Evolutionary conservation across 306 rosid genomes (phyloP).

Genomic region (Mucuna pruriens): DNA sequence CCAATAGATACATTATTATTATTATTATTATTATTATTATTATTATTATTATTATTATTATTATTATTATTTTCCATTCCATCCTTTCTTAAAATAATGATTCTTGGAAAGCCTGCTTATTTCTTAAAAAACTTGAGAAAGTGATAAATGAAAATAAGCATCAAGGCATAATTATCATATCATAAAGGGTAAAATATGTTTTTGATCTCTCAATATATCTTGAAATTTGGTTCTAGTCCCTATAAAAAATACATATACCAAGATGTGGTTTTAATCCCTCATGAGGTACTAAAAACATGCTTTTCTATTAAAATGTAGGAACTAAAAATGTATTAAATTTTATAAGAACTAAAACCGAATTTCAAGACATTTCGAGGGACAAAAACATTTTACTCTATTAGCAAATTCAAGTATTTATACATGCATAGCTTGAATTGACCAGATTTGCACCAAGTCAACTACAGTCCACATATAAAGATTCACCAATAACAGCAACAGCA

Average conservation of each 20-base stretch:
- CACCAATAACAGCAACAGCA: background rate
- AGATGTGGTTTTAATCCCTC: no score
- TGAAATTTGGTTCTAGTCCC: no score
- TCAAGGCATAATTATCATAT: background rate
- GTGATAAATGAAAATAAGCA: conserved; percentile 21
- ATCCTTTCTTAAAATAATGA: conserved; percentile 7
- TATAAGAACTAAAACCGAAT: background rate
- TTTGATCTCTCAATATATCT: background rate
- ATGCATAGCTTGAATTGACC: conserved; percentile 6
- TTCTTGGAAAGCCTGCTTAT: background rate
- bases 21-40: no score
- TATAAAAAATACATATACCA: no score
- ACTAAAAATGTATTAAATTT: no score
- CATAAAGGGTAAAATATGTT: background rate
- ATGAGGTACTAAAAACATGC: no score
- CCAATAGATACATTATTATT: background rate
- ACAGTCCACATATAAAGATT: conserved; percentile 16
- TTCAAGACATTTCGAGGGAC: background rate
- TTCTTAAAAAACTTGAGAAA: background rate
- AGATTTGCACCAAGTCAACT: conserved; percentile 33
- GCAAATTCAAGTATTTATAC: conserved; percentile 11
- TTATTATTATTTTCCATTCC: background rate
- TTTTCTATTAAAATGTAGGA: no score
- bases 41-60: no score
- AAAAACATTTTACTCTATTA: background rate